phyloP scores from a whole-genome alignment of 163 green algal genomes.

The Scenedesmus sp. region DNA sequence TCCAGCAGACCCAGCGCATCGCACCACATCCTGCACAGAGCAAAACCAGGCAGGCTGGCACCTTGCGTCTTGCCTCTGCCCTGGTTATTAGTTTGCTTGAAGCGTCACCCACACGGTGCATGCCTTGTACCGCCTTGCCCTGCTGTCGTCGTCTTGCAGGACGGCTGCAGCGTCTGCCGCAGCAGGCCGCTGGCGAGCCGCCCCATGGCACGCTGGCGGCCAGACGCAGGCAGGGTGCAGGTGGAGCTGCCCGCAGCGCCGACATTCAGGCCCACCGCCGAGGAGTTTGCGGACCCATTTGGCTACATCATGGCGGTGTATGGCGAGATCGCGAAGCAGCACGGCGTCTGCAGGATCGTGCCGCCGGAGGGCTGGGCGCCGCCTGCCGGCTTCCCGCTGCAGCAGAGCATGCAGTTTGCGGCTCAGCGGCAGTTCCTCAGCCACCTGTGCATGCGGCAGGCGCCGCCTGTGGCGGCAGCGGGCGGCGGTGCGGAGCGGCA shows the following conservation, averaged over 20 bases:
- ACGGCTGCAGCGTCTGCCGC: constrained; percentile 61
- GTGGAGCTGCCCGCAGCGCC: constrained; percentile 59
- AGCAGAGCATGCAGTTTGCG: constrained; percentile 42
- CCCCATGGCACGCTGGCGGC: constrained; percentile 60
- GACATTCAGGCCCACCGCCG: constrained; percentile 82
- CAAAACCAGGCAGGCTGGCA: too few species aligned
- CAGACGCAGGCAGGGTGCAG: constrained; percentile 55
- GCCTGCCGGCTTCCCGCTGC: constrained; percentile 70
- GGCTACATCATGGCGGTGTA: constrained; percentile 88
- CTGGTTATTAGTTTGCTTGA: too few species aligned
- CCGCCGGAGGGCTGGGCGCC: constrained; percentile 81
- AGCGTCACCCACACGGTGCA: neutral
- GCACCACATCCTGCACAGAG: neutral
- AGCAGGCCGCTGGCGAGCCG: constrained; percentile 43
- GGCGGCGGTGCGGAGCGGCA: neutral
- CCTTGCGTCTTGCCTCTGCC: too few species aligned
- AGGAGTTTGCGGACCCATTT: constrained; percentile 92
- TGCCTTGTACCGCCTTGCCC: neutral
- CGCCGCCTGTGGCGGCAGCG: neutral
- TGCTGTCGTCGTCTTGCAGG: constrained; percentile 41
- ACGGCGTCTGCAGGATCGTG: constrained; percentile 86
- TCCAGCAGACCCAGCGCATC: too few species aligned
- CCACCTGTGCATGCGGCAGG: constrained; percentile 45
- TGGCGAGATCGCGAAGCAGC: constrained; percentile 70
- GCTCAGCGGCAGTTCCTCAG: constrained; percentile 38